phyloP scores from a whole-genome alignment of 768 basidiomycete genomes.

The Collybia nuda region DNA sequence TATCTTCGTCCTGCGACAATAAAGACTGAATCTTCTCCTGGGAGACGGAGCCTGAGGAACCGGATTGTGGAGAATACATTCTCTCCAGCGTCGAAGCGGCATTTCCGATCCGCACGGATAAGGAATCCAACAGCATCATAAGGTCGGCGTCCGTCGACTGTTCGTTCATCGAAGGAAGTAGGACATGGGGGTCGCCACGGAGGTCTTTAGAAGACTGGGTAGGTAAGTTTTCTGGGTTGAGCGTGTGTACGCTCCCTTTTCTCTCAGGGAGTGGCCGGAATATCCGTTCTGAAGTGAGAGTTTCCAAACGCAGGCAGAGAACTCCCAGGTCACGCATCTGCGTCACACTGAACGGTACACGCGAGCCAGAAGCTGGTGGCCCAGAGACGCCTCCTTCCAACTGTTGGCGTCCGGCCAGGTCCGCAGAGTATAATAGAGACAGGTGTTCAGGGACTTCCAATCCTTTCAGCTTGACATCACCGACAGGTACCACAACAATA shows the following conservation, averaged over 20 bases:
- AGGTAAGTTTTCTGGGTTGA: constrained; percentile 27
- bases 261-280: constrained; percentile 48
- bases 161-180: constrained; percentile 70
- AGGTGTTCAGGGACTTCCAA: constrained; percentile 88
- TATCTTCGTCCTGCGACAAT: constrained; percentile 32
- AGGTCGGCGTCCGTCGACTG: constrained; percentile 73
- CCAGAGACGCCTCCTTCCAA: constrained; percentile 39
- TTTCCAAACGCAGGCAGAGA: constrained; percentile 78
- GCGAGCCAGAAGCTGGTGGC: constrained; percentile 39
- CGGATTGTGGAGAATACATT: constrained; percentile 17
- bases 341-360: constrained; percentile 67
- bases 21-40: constrained; percentile 32
- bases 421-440: constrained; percentile 79
- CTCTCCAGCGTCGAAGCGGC: constrained; percentile 43
- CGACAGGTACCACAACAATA: constrained; percentile 69
- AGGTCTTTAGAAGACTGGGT: constrained; percentile 35
- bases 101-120: constrained; percentile 78
- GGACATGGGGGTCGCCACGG: constrained; percentile 57
- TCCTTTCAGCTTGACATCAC: constrained; percentile 93
- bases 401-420: constrained; percentile 70
- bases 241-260: constrained; percentile 42
- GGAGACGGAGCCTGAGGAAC: constrained; percentile 12
- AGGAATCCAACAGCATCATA: constrained; percentile 71
- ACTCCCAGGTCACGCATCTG: constrained; percentile 74
- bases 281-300: constrained; percentile 61